These are phyloP conservation scores for Rhynchospora pubera DNA, from an alignment of 176 grass and related monocot genomes.

Conservation along the genomic window DNA sequence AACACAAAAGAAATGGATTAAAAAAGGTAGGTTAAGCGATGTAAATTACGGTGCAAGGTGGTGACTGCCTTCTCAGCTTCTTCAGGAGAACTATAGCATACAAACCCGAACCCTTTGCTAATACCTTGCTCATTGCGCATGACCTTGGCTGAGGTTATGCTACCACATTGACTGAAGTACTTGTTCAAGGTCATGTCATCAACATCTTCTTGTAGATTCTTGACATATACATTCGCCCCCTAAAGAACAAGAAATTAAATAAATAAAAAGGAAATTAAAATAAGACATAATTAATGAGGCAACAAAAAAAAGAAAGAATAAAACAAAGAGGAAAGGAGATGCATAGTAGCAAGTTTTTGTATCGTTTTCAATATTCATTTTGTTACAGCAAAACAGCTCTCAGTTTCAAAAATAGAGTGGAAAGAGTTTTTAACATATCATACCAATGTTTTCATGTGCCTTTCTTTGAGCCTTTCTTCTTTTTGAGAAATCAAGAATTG, in stretches of 20 bases:
- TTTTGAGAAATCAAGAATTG: conserved; percentile 53
- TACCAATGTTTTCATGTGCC: conserved; percentile 68
- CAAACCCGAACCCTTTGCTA: conserved; percentile 88
- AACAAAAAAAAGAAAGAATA: neutral
- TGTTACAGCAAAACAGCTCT: neutral
- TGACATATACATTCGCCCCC: conserved; percentile 80
- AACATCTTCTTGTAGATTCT: conserved; percentile 65
- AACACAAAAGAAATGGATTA: neutral
- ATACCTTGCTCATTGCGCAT: conserved; percentile 73
- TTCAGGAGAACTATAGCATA: conserved; percentile 63
- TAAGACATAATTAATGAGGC: neutral
- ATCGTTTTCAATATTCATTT: neutral
- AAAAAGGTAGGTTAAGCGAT: neutral
- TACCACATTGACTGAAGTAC: conserved; percentile 64
- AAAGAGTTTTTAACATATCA: neutral
- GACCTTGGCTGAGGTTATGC: conserved; percentile 66
- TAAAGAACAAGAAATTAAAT: conserved; percentile 10
- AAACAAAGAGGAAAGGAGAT: neutral
- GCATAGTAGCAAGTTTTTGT: neutral
- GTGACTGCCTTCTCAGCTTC: conserved; percentile 60
- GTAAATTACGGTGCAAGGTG: conserved; percentile 52
- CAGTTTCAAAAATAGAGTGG: neutral
- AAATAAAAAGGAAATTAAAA: neutral
- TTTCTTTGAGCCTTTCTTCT: conserved; percentile 66
- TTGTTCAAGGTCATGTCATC: conserved; percentile 47